Conservation (phyloP, 805 yeast species). For the Wickerhamiella qilinensis region DNA sequence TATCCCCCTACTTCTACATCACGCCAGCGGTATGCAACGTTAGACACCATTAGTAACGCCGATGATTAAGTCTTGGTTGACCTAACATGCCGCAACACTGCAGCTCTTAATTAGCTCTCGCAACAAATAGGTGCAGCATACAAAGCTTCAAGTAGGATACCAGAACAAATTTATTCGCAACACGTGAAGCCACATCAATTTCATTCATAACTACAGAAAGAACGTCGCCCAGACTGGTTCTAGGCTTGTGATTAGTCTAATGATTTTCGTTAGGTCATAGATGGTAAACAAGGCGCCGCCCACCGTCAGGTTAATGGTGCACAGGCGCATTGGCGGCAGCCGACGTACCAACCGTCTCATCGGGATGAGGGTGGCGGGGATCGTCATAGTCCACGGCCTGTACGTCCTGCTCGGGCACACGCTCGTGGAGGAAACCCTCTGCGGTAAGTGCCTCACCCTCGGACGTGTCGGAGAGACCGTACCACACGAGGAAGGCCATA, state of each 20-base stretch:
- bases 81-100: too few species aligned
- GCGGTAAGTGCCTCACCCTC: constrained; percentile 2
- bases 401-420: neutral
- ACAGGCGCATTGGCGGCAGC: too few species aligned
- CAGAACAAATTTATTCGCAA: neutral
- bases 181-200: neutral
- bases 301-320: too few species aligned
- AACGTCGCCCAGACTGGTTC: neutral
- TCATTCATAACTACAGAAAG: neutral
- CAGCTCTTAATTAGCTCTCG: too few species aligned
- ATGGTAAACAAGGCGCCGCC: neutral
- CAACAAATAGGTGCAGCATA: too few species aligned
- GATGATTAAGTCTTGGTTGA: too few species aligned
- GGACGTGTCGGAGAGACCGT: constrained; percentile 63
- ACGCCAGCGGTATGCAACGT: too few species aligned
- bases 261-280: neutral
- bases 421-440: constrained; percentile 1
- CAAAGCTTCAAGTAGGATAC: neutral
- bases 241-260: neutral
- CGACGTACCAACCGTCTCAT: too few species aligned
- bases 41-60: too few species aligned
- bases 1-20: too few species aligned
- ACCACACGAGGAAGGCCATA: constrained; percentile 53
- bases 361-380: neutral
- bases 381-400: neutral